Evolutionary conservation across 345 rosid species (phyloP).

Genomic region (Lumnitzera littorea): DNA sequence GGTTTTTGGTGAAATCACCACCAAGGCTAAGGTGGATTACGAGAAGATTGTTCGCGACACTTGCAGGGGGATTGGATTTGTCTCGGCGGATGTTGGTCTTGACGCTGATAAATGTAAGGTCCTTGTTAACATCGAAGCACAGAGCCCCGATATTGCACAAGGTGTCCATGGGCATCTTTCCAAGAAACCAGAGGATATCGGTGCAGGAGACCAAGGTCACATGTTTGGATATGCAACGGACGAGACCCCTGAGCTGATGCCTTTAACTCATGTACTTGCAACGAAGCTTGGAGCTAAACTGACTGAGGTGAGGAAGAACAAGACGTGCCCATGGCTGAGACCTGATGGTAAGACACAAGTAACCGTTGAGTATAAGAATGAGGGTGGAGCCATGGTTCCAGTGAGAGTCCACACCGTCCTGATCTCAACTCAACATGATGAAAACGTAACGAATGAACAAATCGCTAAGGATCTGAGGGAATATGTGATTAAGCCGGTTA

Average conservation of each 20-base stretch:
- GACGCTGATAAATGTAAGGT: constrained; percentile 20
- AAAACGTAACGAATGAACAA: constrained; percentile 15
- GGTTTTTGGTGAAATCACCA: constrained; percentile 24
- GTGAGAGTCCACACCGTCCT: constrained; percentile 19
- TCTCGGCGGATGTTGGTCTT: constrained; percentile 13
- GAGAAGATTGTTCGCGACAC: constrained; percentile 19
- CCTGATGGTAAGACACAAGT: constrained; percentile 29
- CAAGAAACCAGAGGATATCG: constrained; percentile 22
- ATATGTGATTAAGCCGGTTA: constrained; percentile 21
- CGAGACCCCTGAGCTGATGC: constrained; percentile 25
- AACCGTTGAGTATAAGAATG: constrained; percentile 21
- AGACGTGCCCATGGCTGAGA: constrained; percentile 21
- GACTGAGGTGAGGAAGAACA: constrained; percentile 19
- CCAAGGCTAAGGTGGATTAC: constrained; percentile 24
- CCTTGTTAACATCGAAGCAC: constrained; percentile 20
- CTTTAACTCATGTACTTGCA: constrained; percentile 21
- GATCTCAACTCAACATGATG: constrained; percentile 21
- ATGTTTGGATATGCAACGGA: constrained; percentile 28
- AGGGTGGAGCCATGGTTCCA: constrained; percentile 25
- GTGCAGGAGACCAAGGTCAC: constrained; percentile 23
- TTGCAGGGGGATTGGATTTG: constrained; percentile 19
- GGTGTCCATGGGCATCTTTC: constrained; percentile 18
- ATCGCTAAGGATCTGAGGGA: constrained; percentile 15
- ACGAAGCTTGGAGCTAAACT: constrained; percentile 22
- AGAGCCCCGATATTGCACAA: constrained; percentile 22